Evolutionary conservation across 768 basidiomycete species (phyloP), one percentile per base, ranked within the genome.

Genomic region (Gloeostereum incarnatum): DNA sequence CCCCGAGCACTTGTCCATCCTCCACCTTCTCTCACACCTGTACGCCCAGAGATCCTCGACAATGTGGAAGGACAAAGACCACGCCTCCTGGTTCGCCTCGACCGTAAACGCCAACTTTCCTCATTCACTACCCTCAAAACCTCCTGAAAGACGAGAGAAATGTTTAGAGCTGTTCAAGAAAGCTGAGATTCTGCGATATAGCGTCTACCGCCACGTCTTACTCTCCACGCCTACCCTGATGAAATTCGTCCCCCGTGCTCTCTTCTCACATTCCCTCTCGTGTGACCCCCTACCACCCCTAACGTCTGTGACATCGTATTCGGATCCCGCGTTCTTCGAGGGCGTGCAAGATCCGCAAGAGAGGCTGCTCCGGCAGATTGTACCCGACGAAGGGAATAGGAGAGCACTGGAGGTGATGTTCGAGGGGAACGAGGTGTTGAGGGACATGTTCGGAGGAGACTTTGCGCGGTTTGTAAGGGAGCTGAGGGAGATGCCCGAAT

Each of bases 251-350:
- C 57, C 73, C 9, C 59, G 66, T 4, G 61, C 58, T 9, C 71
- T 75, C 39, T 18, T 13, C 22, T 0, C 31, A 24, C 22, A 24
- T 30, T 68, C 75, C 5, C 62, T 87, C 43, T 76, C 81, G 6
- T 96, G 82, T 48, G 94, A 97, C 51, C 92, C 93, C 1, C 62
- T 94, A 2, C 90, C 93, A 0, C 92, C 93, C 0, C 60, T 59
- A 5, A 68, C 70, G 1, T 59, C 70, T 2, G 50, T 76, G 2
- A 81, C 68, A 23, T 53, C 49, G 27, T 96, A 96, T 58, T n/a
- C n/a, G n/a, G 69, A 90, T 44, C 61, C 69, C 3, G 56, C 55
- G n/a, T 96, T 92, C 59, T 93, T 97, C 62, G 61, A 57, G 11
- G 74, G 75, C 2, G 61, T 68, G 3, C 78, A 79, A 36, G 78